Base-by-base conservation (phyloP, 2,329 filamentous ascomycete species). In the Claviceps capensis region DNA sequence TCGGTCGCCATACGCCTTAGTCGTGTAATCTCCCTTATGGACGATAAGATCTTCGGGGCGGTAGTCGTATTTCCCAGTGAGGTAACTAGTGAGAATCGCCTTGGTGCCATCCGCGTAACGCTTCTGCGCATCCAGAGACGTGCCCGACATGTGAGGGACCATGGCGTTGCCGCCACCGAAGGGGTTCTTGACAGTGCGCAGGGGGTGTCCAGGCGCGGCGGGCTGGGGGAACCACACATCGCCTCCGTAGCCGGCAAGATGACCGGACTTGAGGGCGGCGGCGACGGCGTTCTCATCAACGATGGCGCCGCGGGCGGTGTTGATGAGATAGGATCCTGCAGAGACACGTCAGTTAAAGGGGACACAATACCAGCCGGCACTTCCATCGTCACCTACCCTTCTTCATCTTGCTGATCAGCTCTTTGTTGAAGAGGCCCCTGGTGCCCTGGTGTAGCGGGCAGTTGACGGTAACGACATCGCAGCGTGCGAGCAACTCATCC, bases 261-360 rank as follows among this genome's bases (percentile, higher is more conserved):
- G 90, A 64, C 93, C 93, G 37, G 78, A 81, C 78, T 91, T 88
- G 69, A 98, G 81, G 48, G 93, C 93, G 30, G 85, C 90, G 57
- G 93, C 93, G 53, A 98, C 93, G 62, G 97, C 93, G 75, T 97
- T 91, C 82, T 97, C 97, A 75, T 97, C 91, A 62, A 98, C 90
- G 67, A 98, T 98, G 71, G 93, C 93, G 65, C 93, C 93, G 70
- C 93, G 93, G 62, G 93, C 93, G 37, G 93, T 98, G 85, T 98
- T 98, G 76, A 98, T 76, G 67, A 98, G 86, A 88, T 93, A 97
- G 42, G 89, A 86, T 64, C 89, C 85, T 86, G 19, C n/a, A 45
- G 2, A 26, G 5, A 22, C 3, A 47, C 5, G 11, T 19, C 36
- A 26, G 17, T 11, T 8, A 36, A 9, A n/a, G n/a, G 17, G 2